A percentile compares a stretch with the other conserved stretches of the same genome.
Conservation (phyloP, 345 rosid genomes). For the Noccaea caerulescens region DNA sequence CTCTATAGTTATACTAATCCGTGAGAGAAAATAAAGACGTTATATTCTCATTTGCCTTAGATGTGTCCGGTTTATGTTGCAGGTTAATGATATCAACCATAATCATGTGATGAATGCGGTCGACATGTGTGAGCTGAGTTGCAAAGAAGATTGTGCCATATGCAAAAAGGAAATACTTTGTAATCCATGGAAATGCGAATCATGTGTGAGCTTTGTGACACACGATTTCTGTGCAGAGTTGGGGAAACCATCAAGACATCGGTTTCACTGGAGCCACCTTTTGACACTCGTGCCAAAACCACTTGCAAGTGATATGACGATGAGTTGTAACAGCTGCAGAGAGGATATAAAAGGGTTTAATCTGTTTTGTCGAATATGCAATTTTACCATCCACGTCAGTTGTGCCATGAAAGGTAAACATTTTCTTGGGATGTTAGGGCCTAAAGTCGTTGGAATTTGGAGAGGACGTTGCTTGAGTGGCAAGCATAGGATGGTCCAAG, state of each 20-base stretch:
- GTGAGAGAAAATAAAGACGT: too few species aligned
- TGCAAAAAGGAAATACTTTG: neutral
- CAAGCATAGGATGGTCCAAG: constrained; percentile 11
- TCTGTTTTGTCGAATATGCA: constrained; percentile 22
- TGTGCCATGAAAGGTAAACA: constrained; percentile 16
- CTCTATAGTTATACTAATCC: too few species aligned
- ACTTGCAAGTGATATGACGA: neutral
- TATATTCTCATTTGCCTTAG: neutral
- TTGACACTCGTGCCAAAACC: constrained; percentile 13
- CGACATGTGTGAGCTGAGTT: neutral
- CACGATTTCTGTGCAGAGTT: constrained; percentile 9
- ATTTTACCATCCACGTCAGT: neutral
- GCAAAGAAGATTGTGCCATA: neutral
- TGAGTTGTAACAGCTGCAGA: constrained; percentile 16
- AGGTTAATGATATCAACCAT: neutral
- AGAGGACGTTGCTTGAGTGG: neutral
- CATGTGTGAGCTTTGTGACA: neutral
- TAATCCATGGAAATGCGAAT: constrained; percentile 21
- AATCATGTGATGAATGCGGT: constrained; percentile 1
- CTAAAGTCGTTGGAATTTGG: neutral
- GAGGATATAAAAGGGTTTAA: neutral
- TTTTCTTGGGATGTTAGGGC: neutral
- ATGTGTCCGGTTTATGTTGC: neutral
- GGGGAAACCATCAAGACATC: constrained; percentile 20
- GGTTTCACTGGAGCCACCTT: neutral